Conservation (phyloP, 116 monocot genomes). For the Trichopus zeylanicus region DNA sequence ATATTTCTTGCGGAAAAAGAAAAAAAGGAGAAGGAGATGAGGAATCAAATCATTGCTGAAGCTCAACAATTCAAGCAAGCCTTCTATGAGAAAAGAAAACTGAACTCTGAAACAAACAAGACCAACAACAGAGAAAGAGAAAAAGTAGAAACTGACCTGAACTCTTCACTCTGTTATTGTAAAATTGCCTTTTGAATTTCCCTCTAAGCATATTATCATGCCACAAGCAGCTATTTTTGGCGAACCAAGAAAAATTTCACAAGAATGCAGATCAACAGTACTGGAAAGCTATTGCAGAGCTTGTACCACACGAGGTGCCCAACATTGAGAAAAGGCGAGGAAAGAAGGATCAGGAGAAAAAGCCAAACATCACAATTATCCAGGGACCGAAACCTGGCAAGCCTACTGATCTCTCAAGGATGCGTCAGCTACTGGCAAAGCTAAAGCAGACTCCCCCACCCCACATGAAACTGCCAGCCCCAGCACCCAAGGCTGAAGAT, state of each 20-base stretch:
- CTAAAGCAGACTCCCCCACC: conserved; percentile 86
- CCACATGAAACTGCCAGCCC: conserved; percentile 69
- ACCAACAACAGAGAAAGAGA: conserved; percentile 42
- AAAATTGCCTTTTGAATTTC: not conserved
- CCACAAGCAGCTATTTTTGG: conserved; percentile 47
- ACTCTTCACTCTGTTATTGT: no score
- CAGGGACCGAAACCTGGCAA: conserved; percentile 99
- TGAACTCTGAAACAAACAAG: conserved; percentile 38
- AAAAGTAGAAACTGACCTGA: conserved; percentile 17
- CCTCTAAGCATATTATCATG: not conserved
- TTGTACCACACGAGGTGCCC: conserved; percentile 78
- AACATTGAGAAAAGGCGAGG: conserved; percentile 71
- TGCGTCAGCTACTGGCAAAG: conserved; percentile 78
- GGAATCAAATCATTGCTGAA: conserved; percentile 39
- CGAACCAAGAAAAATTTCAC: conserved; percentile 85
- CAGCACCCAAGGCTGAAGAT: conserved; percentile 24
- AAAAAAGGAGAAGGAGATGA: conserved; percentile 37
- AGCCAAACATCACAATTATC: conserved; percentile 60
- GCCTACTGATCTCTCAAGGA: conserved; percentile 82
- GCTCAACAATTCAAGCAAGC: conserved; percentile 39
- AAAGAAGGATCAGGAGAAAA: conserved; percentile 85
- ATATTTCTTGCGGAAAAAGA: conserved; percentile 47
- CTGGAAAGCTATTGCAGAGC: conserved; percentile 94
- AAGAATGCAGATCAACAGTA: conserved; percentile 80
- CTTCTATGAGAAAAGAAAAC: conserved; percentile 42